Evolutionary conservation across 2,329 filamentous ascomycete genomes (phyloP).

Genomic region (Fusarium acutatum): DNA sequence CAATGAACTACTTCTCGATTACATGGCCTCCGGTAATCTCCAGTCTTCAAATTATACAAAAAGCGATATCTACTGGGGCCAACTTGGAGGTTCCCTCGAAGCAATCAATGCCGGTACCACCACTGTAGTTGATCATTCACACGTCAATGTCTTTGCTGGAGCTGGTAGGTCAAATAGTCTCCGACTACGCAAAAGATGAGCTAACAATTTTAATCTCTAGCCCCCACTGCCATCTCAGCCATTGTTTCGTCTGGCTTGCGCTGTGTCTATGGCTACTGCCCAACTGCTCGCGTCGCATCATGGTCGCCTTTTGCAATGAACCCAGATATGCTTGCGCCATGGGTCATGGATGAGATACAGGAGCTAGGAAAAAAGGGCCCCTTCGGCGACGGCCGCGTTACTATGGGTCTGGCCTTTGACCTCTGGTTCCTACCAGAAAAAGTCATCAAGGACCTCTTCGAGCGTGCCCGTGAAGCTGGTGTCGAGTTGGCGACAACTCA

Average conservation of each 20-base stretch:
- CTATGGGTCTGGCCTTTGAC: constrained; percentile 15
- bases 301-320: background rate
- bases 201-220: too few species aligned
- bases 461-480: background rate
- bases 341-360: background rate
- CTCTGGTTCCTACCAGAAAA: constrained; percentile 2
- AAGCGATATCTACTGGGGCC: constrained; percentile 19
- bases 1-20: background rate
- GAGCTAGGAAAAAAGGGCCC: background rate
- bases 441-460: background rate
- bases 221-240: background rate
- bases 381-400: background rate
- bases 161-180: background rate
- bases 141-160: background rate
- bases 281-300: background rate
- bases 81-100: constrained; percentile 17
- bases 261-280: constrained; percentile 12
- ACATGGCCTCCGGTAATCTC: background rate
- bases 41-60: background rate
- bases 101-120: constrained; percentile 23
- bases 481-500: background rate
- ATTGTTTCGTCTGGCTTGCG: background rate
- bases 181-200: too few species aligned
- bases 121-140: constrained; percentile 21
- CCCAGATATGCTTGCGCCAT: background rate